Base-by-base conservation (phyloP, 129 eudicot genomes). In the Heracleum sosnowskyi region DNA sequence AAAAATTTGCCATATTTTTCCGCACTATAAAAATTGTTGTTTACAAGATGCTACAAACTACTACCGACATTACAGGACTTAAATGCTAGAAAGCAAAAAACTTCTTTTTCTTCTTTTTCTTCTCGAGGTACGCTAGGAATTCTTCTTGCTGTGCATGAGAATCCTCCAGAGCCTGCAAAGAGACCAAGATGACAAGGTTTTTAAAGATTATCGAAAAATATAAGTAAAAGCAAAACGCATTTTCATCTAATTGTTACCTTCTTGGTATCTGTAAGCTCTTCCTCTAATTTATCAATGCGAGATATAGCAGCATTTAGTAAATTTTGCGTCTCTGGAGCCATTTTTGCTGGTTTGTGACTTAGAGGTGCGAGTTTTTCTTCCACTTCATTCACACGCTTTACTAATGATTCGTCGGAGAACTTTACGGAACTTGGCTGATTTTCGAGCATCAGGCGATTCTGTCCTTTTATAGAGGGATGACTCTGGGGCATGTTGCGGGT, bases 71-170 rank as follows among this genome's bases (percentile, higher is more conserved):
- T 33, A 41, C 22, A 51, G 53, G 41, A 44, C 16, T 64, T 81
- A 69, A 31, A 34, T 53, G 57, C 64, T 66, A 89, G 73, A 90
- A 88, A 39, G 81, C 84, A 31, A 89, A 88, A 77, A 89, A 87
- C 82, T 82, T 85, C 90, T 86, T 93, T 90, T 89, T 93, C 85
- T 89, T 93, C 85, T 93, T 91, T 81, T 86, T 91, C 90, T 93
- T 93, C 69, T 93, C 97, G 73, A 93, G 78, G 81, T 87, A 88
- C 13, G 97, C 90, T 41, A 88, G 41, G 73, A 93, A 81, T 81
- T 89, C 93, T 72, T 81, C 82, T 81, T 95, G 98, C 68, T 77
- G 84, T 26, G 69, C 31, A 70, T 88, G 85, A 0, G 98, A 81
- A 53, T 89, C 96, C 73, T 89, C 88, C 40, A 91, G 87, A 57